Percentiles rank a stretch among this genome's conserved stretches.
Conservation (phyloP, 1,284 basidiomycete genomes). For the Apiotrichum mycotoxinovorans region DNA sequence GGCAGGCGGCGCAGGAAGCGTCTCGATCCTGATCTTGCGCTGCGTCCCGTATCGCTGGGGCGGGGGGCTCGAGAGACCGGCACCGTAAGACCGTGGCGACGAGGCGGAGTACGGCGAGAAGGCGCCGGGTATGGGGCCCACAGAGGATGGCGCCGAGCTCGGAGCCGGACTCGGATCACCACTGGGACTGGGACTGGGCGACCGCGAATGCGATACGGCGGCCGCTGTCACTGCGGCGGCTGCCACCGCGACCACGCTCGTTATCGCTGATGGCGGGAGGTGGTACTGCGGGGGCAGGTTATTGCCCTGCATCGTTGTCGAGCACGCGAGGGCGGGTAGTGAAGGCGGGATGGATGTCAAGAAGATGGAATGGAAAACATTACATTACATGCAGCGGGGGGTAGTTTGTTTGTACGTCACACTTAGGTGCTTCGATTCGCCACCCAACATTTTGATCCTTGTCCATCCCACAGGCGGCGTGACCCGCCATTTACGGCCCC, state of each 20-base stretch:
- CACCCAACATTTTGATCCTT: too few relatives aligned
- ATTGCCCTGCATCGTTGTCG: not conserved
- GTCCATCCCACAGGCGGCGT: too few relatives aligned
- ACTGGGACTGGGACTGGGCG: not conserved
- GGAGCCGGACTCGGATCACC: not conserved
- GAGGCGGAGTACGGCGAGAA: not conserved
- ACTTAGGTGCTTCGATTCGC: too few relatives aligned
- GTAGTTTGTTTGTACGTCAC: too few relatives aligned
- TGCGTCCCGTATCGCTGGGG: not conserved
- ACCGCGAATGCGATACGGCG: not conserved
- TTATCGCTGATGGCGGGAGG: not conserved
- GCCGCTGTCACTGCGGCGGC: not conserved
- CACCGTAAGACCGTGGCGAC: not conserved
- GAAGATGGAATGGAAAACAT: too few relatives aligned
- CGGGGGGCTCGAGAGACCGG: not conserved
- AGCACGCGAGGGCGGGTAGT: not conserved
- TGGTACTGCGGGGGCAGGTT: constrained; percentile 6
- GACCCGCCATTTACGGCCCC: too few relatives aligned
- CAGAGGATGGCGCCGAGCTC: not conserved
- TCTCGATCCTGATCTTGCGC: not conserved
- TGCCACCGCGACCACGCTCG: not conserved
- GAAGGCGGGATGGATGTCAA: not conserved
- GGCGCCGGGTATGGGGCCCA: not conserved
- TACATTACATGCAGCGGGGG: too few relatives aligned
- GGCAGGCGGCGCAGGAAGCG: not conserved